Conservation (phyloP, 768 basidiomycete species). For the Rhodotorula taiwanensis region DNA sequence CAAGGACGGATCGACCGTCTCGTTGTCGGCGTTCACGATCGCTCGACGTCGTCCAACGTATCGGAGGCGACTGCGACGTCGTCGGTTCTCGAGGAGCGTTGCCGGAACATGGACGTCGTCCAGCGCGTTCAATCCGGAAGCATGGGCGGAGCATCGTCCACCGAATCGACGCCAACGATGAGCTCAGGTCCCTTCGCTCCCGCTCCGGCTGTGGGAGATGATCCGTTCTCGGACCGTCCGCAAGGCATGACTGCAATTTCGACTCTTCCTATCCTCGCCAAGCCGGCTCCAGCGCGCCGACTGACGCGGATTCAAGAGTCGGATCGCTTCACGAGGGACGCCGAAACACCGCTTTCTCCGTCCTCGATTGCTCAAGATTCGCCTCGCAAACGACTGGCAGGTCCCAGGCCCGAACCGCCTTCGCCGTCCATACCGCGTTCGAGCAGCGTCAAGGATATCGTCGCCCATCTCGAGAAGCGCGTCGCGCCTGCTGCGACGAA, state of each 20-base stretch:
- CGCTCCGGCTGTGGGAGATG: background rate
- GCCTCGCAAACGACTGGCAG: slow-evolving; percentile 11
- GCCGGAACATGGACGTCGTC: slow-evolving; percentile 32
- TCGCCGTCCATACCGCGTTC: background rate
- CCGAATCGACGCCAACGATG: slow-evolving; percentile 8
- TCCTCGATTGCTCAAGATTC: background rate
- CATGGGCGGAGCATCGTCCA: background rate
- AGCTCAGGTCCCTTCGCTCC: background rate
- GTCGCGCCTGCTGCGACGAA: too few species aligned
- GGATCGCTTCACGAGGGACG: too few species aligned
- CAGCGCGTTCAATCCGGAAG: slow-evolving; percentile 24
- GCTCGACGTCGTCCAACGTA: slow-evolving; percentile 16
- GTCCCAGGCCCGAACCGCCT: background rate
- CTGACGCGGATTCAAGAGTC: too few species aligned
- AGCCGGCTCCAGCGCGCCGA: too few species aligned
- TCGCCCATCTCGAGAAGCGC: slow-evolving; percentile 15
- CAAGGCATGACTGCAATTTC: too few species aligned
- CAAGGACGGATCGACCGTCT: slow-evolving; percentile 6
- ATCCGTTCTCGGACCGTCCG: slow-evolving; percentile 18
- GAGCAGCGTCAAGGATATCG: slow-evolving; percentile 25
- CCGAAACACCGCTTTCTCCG: too few species aligned
- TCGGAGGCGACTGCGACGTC: slow-evolving; percentile 23
- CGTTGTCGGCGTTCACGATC: slow-evolving; percentile 11
- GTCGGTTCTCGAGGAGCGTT: slow-evolving; percentile 31
- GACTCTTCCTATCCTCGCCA: too few species aligned